These are phyloP conservation scores for Neurospora sp. DNA, from an alignment of 495 filamentous ascomycete species.

Conservation along the genomic window DNA sequence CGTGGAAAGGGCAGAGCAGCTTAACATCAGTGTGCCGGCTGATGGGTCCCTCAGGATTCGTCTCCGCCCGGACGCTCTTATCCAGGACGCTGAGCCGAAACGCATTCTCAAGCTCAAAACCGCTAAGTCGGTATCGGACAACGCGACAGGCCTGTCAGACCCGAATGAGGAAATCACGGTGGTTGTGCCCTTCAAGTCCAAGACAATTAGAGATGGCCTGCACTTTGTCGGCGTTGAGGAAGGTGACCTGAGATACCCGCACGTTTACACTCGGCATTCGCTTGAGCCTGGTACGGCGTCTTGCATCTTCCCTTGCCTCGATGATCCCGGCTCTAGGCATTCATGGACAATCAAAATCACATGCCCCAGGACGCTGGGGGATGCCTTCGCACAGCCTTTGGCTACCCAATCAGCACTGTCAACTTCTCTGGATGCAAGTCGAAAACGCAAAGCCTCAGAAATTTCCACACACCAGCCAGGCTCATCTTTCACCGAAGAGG, in stretches of 20 bases:
- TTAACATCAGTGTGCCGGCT: conserved; percentile 30
- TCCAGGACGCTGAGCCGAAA: conserved; percentile 22
- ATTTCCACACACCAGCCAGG: neutral
- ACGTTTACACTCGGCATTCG: conserved; percentile 80
- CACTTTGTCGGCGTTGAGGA: conserved; percentile 80
- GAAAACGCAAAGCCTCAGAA: conserved; percentile 21
- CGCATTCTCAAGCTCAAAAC: conserved; percentile 23
- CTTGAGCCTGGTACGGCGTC: conserved; percentile 67
- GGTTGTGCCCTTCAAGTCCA: conserved; percentile 65
- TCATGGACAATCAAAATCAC: conserved; percentile 83
- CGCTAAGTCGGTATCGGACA: conserved; percentile 19
- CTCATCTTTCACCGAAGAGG: conserved; percentile 46
- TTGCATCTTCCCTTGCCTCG: conserved; percentile 84
- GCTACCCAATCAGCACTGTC: conserved; percentile 17
- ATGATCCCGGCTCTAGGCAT: conserved; percentile 67
- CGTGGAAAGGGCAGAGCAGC: conserved; percentile 24
- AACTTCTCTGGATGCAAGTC: conserved; percentile 6
- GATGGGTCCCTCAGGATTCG: conserved; percentile 32
- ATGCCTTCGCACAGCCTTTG: conserved; percentile 50
- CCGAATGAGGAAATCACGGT: conserved; percentile 26
- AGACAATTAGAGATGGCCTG: conserved; percentile 69
- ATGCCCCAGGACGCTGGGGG: conserved; percentile 73
- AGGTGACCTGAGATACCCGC: conserved; percentile 72
- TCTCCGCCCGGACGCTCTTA: conserved; percentile 23
- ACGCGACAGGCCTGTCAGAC: conserved; percentile 18